phyloP scores from a whole-genome alignment of 2,329 filamentous ascomycete species.

The Ophiostoma sp. region DNA sequence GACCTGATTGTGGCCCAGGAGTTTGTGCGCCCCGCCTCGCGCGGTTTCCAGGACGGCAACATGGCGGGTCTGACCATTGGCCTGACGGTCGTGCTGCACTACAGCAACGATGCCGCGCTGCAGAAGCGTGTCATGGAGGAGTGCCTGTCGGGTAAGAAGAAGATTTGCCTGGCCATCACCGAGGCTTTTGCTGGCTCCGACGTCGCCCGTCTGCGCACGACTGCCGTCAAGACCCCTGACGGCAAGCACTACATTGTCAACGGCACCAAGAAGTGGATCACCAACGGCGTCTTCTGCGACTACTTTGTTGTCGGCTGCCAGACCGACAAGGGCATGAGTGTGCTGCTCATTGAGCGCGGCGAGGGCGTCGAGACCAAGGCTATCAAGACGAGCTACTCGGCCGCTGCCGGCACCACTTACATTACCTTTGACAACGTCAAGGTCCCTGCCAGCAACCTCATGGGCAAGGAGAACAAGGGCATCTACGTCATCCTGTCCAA shows the following conservation, averaged over 20 bases:
- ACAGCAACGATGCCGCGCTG: slow-evolving; percentile 66
- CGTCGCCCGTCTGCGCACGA: slow-evolving; percentile 77
- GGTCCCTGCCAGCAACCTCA: slow-evolving; percentile 73
- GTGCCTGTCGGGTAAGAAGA: slow-evolving; percentile 77
- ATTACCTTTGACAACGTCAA: slow-evolving; percentile 85
- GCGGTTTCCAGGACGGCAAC: slow-evolving; percentile 84
- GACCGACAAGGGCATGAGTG: slow-evolving; percentile 76
- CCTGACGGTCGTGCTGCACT: slow-evolving; percentile 77
- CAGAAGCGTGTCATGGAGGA: slow-evolving; percentile 69
- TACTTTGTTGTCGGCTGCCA: slow-evolving; percentile 82
- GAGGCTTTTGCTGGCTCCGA: slow-evolving; percentile 86
- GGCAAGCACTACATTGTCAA: slow-evolving; percentile 72
- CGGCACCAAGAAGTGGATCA: slow-evolving; percentile 84
- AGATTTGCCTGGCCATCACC: slow-evolving; percentile 84
- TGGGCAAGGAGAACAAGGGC: slow-evolving; percentile 82
- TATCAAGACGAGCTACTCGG: slow-evolving; percentile 81
- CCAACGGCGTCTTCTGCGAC: slow-evolving; percentile 65
- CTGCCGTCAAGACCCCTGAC: slow-evolving; percentile 72
- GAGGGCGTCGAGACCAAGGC: slow-evolving; percentile 74
- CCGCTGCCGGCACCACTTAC: slow-evolving; percentile 74
- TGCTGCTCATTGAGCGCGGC: slow-evolving; percentile 71
- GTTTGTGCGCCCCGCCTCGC: slow-evolving; percentile 65
- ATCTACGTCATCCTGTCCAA: slow-evolving; percentile 82
- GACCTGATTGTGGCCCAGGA: slow-evolving; percentile 77
- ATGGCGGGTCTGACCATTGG: slow-evolving; percentile 85